Base-by-base conservation (phyloP, 306 rosid species). In the Purshia tridentata region DNA sequence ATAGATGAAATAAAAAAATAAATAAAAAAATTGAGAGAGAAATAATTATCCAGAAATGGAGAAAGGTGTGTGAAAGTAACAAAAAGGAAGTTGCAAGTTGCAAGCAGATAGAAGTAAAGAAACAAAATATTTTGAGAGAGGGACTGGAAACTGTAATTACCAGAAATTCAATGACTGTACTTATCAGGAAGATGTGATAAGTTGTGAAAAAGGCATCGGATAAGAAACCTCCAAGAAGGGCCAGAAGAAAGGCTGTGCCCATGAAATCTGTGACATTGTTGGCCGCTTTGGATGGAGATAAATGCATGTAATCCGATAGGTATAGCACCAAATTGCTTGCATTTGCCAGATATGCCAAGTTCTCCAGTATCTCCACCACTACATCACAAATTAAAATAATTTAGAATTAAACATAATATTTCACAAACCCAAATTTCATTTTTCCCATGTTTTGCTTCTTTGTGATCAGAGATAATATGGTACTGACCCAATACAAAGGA, bases 231-330 rank as follows among this genome's bases (percentile, higher is more conserved):
- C 99, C 99, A 3, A 95, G 93, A 8, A 95, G 99, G 48, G 98
- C 92, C 12, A 95, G 97, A 48, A 95, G 96, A 71, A 95, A 95
- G 20, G 99, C 85, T 0, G 99, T 95, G 63, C 97, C 99, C 98
- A 95, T 95, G 95, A 95, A 95, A 81, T 83, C 79, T 20, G 99
- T 95, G 75, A 95, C 99, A 81, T 84, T 78, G 84, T 89, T 95
- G 0, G 99, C 96, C 1, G 98, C 86, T 75, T 87, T 84, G 2
- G 93, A 78, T 8, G 98, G 99, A 9, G 96, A 84, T 71, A 95
- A 88, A 73, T 95, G 88, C 99, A 95, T 91, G 76, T 81, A 83
- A 8, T 83, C 11, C 0, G 66, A 58, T 29, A 95, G 65, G 65
- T 95, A 95, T 54, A 81, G 15, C 22, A 95, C 99, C 91, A 95